Percentiles rank a stretch among this genome's conserved stretches.
Conservation (phyloP, 345 rosid species). For the Lenwebbia sp. region DNA sequence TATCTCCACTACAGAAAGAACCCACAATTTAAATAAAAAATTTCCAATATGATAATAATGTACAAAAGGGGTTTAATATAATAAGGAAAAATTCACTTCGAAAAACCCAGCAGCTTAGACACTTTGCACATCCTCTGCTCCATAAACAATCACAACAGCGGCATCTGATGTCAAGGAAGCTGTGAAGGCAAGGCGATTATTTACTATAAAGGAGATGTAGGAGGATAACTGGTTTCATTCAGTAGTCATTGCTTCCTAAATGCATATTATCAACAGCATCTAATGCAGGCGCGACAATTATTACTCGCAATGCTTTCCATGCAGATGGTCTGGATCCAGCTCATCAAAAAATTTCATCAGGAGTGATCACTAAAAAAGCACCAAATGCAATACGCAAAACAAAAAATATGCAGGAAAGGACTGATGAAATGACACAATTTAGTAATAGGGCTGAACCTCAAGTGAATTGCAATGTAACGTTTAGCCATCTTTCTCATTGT, state of each 20-base stretch:
- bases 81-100: neutral
- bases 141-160: neutral
- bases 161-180: neutral
- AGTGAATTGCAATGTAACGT: conserved; percentile 81
- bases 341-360: too few relatives aligned
- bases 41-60: neutral
- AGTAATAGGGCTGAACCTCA: conserved; percentile 40
- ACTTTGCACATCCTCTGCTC: neutral
- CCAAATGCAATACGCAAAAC: neutral
- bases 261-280: neutral
- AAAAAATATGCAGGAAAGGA: neutral
- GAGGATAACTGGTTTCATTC: neutral
- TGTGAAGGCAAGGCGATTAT: neutral
- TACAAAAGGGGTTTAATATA: neutral
- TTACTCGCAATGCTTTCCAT: neutral
- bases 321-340: neutral
- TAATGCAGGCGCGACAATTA: neutral
- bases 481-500: conserved; percentile 72
- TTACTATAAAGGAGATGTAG: neutral
- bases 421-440: neutral
- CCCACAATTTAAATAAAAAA: neutral
- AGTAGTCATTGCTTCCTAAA: neutral
- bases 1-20: neutral
- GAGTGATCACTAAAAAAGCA: too few relatives aligned
- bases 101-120: neutral